Evolutionary conservation across 805 yeast genomes (phyloP).

Genomic region (Nakazawaea siamensis): DNA sequence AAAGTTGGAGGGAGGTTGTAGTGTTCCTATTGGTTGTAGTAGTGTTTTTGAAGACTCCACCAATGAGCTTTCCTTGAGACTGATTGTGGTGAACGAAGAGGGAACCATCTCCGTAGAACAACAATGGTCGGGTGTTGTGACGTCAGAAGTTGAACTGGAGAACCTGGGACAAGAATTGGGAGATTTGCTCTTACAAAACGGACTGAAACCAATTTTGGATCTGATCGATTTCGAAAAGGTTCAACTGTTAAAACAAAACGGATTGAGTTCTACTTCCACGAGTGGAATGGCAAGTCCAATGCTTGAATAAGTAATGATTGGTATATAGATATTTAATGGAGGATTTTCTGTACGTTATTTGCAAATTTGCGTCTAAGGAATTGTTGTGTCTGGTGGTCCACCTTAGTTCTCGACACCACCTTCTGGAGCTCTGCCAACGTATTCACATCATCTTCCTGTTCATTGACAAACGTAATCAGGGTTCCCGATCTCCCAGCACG

Average conservation of each 20-base stretch:
- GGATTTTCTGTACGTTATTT: too few relatives aligned
- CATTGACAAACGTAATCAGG: constrained; percentile 65
- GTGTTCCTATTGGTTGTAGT: constrained; percentile 92
- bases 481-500: constrained; percentile 82
- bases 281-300: too few relatives aligned
- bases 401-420: neutral
- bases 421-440: neutral
- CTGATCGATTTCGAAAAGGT: constrained; percentile 67
- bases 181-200: constrained; percentile 52
- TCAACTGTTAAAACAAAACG: constrained; percentile 29
- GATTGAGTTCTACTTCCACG: too few relatives aligned
- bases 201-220: constrained; percentile 80
- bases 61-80: constrained; percentile 44
- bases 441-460: constrained; percentile 31
- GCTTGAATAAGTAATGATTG: too few relatives aligned
- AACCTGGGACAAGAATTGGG: constrained; percentile 67
- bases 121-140: constrained; percentile 28
- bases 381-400: neutral
- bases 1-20: constrained; percentile 93
- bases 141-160: constrained; percentile 52
- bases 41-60: constrained; percentile 37
- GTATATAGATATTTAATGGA: too few relatives aligned
- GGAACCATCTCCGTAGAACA: constrained; percentile 67
- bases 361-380: too few relatives aligned
- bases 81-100: constrained; percentile 77